phyloP scores from a whole-genome alignment of 495 filamentous ascomycete species.

The Tuber aestivum region DNA sequence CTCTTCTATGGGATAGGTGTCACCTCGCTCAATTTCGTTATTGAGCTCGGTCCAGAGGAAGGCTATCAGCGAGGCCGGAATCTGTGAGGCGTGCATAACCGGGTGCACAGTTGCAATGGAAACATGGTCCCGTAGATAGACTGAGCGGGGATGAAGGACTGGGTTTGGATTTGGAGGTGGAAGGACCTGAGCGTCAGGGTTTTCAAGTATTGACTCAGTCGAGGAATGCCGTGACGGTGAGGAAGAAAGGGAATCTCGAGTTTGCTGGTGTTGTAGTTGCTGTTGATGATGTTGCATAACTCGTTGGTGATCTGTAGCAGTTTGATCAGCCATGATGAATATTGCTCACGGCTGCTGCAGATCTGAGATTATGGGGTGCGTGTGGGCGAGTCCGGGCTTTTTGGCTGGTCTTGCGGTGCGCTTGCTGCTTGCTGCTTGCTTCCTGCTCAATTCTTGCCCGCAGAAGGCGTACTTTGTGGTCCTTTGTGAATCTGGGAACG shows the following conservation, averaged over 20 bases:
- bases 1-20: constrained; percentile 91
- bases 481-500: constrained; percentile 38
- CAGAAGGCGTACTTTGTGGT: constrained; percentile 38
- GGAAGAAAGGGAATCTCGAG: constrained; percentile 34
- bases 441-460: constrained; percentile 12
- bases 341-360: constrained; percentile 37
- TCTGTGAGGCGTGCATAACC: constrained; percentile 65
- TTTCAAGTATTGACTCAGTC: constrained; percentile 36
- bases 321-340: constrained; percentile 39
- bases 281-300: constrained; percentile 17
- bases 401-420: constrained; percentile 1
- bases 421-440: constrained; percentile 1
- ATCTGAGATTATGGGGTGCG: constrained; percentile 27
- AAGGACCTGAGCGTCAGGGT: constrained; percentile 24
- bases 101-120: constrained; percentile 88
- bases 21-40: constrained; percentile 89
- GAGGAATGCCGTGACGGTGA: constrained; percentile 36
- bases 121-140: constrained; percentile 82
- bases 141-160: constrained; percentile 63
- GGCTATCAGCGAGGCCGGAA: constrained; percentile 66
- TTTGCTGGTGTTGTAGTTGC: constrained; percentile 35
- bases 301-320: constrained; percentile 16
- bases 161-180: constrained; percentile 34
- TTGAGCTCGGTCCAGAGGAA: constrained; percentile 85
- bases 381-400: neutral